Evolutionary conservation across 805 yeast species (phyloP), one percentile per base, ranked within the genome.

Genomic region (Suhomyces xylopsoci): DNA sequence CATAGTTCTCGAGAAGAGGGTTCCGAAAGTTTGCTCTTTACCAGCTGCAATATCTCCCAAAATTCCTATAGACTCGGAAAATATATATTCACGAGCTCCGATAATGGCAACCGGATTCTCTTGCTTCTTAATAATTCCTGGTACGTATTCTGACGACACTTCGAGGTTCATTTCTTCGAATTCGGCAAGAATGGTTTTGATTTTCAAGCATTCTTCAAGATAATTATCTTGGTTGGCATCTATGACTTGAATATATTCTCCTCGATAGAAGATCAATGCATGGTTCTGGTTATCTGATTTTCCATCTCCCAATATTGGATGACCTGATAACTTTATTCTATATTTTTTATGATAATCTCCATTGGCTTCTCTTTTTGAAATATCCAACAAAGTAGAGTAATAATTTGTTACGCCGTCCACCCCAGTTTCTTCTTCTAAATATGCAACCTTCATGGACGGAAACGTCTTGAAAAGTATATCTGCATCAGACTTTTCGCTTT

Each of bases 141-240:
- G 90, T 14, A 68, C 62, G 56, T 79, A 78, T n/a, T 74, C 74
- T 76, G 76, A 69, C 77, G 85, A 28, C 4, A 44, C 43, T 77
- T 78, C 67, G 61, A 72, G n/a, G 68, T 68, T 51, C 60, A 85
- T 69, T 64, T 92, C 97, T 66, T 93, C 97, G 71, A 93, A 93
- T 64, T 93, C 98, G 8, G 96, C 85, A 48, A 93, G 71, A 1
- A 93, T 88, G 2, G 96, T 83, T 60, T 97, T 81, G 40, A 93
- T 87, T 74, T 93, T 93, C 56, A 93, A 70, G 66, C 98, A 93
- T 69, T 93, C 98, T 67, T 93, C 98, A 28, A 93, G 70, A 64
- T 93, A 93, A 66, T 93, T 93, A 67, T 93, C 98, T 72, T 93
- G 98, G 62, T 93, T 93, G 1, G 98, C 97, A 77, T 93, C 98